Evolutionary conservation across 371 early-diverging fungal genomes (phyloP).

Genomic region (Actinomortierella wolfii): DNA sequence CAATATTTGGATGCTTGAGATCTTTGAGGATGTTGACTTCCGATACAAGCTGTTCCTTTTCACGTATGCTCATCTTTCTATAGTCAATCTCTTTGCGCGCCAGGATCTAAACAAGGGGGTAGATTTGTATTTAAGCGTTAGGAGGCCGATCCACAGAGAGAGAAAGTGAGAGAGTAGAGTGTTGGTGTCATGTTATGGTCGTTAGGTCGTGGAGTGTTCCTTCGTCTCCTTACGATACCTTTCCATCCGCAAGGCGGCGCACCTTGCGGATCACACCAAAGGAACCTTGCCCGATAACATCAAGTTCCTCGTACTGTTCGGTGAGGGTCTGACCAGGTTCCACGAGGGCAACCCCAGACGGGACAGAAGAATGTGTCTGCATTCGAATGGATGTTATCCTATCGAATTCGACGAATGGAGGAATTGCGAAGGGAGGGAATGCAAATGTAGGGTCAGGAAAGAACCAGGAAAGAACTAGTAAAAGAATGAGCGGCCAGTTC

Average conservation of each 20-base stretch:
- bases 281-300: conserved; percentile 52
- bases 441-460: no score
- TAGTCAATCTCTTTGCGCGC: conserved; percentile 81
- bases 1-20: conserved; percentile 73
- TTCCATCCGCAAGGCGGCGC: conserved; percentile 59
- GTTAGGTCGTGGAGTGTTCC: no score
- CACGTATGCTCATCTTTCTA: conserved; percentile 65
- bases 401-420: no score
- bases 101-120: conserved; percentile 48
- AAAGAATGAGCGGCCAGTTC: no score
- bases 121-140: background rate
- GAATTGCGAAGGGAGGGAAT: no score
- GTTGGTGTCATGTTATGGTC: no score
- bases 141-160: conserved; percentile 3
- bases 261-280: conserved; percentile 76
- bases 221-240: conserved; percentile 14
- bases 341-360: no score
- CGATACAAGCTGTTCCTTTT: conserved; percentile 70
- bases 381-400: no score
- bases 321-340: no score
- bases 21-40: conserved; percentile 78
- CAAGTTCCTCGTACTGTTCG: conserved; percentile 40
- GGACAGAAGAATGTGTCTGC: no score
- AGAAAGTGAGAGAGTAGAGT: background rate
- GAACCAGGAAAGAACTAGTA: no score